phyloP scores from a whole-genome alignment of 495 filamentous ascomycete species.

The Pseudomonodictys pantanalensis region DNA sequence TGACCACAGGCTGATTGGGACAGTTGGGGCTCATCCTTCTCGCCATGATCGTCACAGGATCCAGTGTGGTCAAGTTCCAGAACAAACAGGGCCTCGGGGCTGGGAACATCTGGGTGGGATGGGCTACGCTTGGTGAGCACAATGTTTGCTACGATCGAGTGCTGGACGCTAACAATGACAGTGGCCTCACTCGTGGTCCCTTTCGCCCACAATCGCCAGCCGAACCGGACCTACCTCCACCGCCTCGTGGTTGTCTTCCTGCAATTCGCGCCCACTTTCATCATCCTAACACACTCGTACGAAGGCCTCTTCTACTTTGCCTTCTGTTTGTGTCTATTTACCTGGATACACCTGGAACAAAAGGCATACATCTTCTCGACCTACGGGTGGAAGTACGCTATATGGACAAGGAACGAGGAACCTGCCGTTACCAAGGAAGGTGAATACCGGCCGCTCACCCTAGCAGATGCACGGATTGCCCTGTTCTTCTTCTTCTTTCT shows the following conservation, averaged over 20 bases:
- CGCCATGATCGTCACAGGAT: conserved; percentile 80
- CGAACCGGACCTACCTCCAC: conserved; percentile 87
- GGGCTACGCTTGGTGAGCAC: conserved; percentile 71
- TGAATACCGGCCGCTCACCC: conserved; percentile 66
- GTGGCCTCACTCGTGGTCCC: conserved; percentile 77
- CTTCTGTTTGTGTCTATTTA: conserved; percentile 77
- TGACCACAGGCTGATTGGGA: conserved; percentile 31
- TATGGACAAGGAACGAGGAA: neutral
- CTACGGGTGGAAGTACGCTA: conserved; percentile 8
- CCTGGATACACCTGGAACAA: conserved; percentile 89
- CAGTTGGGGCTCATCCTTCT: conserved; percentile 79
- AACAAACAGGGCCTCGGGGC: conserved; percentile 82
- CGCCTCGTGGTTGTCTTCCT: conserved; percentile 86
- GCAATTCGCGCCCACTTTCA: conserved; percentile 88
- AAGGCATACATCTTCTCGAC: conserved; percentile 60
- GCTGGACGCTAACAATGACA: conserved; percentile 36
- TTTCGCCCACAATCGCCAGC: conserved; percentile 73
- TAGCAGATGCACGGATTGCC: conserved; percentile 80
- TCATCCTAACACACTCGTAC: conserved; percentile 96
- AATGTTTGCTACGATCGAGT: conserved; percentile 6
- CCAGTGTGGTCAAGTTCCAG: conserved; percentile 76
- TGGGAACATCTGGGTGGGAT: conserved; percentile 86
- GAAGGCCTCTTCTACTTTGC: conserved; percentile 95
- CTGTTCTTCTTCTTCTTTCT: conserved; percentile 94
- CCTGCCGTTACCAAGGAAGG: conserved; percentile 9